phyloP scores from a whole-genome alignment of 768 basidiomycete species.

The Galerina sulciceps region DNA sequence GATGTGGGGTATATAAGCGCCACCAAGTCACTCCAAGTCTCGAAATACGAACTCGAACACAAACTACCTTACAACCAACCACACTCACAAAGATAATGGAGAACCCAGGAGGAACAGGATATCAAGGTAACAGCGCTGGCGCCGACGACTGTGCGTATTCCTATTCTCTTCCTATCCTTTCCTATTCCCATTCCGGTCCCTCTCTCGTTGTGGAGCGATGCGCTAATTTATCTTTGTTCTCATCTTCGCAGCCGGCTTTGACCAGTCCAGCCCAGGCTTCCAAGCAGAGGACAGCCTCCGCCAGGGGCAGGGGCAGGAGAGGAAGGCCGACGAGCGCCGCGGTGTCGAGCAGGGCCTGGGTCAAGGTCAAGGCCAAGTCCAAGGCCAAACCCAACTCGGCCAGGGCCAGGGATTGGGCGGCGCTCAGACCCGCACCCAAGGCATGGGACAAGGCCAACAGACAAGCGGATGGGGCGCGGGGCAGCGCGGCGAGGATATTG shows the following conservation, averaged over 20 bases:
- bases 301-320: not conserved
- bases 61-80: not conserved
- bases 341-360: not conserved
- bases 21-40: no score
- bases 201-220: not conserved
- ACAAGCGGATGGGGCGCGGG: not conserved
- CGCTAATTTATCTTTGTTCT: not conserved
- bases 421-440: not conserved
- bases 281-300: not conserved
- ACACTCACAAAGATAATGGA: not conserved
- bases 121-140: constrained; percentile 6
- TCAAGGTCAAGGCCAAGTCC: not conserved
- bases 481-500: not conserved
- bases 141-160: constrained; percentile 5
- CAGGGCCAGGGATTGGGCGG: not conserved
- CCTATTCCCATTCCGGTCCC: not conserved
- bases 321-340: not conserved
- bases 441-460: not conserved
- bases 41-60: no score
- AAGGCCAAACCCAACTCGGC: not conserved
- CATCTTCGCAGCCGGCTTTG: not conserved
- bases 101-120: constrained; percentile 4
- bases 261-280: not conserved
- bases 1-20: no score
- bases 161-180: no score